Conservation (phyloP, 1,284 basidiomycete genomes). For the Spongispora temasekensis region DNA sequence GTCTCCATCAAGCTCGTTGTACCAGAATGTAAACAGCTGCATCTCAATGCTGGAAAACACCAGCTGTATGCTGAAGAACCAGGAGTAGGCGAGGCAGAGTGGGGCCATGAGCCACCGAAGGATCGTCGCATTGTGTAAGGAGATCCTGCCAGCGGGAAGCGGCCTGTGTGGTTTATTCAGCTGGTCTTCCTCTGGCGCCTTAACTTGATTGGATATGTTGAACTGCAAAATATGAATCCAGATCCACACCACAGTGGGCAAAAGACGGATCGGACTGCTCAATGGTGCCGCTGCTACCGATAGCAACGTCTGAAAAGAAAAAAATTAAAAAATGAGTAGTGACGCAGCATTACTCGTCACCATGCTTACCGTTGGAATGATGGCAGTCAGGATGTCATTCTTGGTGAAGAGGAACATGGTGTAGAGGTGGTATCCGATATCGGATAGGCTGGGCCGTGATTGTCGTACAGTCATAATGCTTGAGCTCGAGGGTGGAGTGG, state of each 20-base stretch:
- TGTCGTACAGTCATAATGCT: slow-evolving; percentile 15
- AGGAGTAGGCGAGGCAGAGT: slow-evolving; percentile 37
- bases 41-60: slow-evolving; percentile 36
- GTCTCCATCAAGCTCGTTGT: slow-evolving; percentile 41
- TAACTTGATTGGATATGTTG: slow-evolving; percentile 45
- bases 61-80: slow-evolving; percentile 32
- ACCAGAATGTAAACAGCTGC: slow-evolving; percentile 33
- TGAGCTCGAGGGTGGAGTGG: neutral
- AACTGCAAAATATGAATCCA: slow-evolving; percentile 47
- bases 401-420: slow-evolving; percentile 46
- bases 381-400: slow-evolving; percentile 41
- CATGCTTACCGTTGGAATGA: slow-evolving; percentile 41
- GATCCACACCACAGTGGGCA: slow-evolving; percentile 40
- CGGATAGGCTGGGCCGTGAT: slow-evolving; percentile 9
- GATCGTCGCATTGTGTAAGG: slow-evolving; percentile 29
- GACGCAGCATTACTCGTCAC: neutral
- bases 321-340: slow-evolving; percentile 3
- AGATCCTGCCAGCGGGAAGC: slow-evolving; percentile 40
- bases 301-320: slow-evolving; percentile 37
- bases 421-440: slow-evolving; percentile 24
- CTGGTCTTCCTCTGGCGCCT: slow-evolving; percentile 41
- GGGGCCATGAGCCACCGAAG: slow-evolving; percentile 42
- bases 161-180: slow-evolving; percentile 45
- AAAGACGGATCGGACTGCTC: slow-evolving; percentile 18
- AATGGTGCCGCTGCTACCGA: slow-evolving; percentile 37